Conservation (phyloP, 2,329 filamentous ascomycete species). For the Aureobasidium sp. region DNA sequence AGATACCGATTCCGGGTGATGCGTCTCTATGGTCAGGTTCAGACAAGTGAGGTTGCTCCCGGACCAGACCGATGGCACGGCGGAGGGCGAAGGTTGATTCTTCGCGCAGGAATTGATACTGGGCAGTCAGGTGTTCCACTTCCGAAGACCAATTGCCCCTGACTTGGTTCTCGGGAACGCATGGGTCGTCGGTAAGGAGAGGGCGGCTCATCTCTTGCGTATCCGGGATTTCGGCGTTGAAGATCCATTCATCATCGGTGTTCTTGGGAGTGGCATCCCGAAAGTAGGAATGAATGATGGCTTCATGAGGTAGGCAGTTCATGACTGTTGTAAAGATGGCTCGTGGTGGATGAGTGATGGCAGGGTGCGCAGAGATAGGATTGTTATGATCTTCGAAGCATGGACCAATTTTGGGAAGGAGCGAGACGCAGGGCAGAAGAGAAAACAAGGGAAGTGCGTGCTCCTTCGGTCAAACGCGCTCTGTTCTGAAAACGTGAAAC, state of each 20-base stretch:
- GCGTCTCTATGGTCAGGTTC: conserved; percentile 56
- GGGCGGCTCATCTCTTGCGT: conserved; percentile 8
- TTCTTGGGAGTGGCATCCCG: neutral
- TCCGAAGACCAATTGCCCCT: conserved; percentile 65
- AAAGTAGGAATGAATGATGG: neutral
- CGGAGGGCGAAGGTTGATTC: conserved; percentile 77
- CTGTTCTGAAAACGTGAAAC: neutral
- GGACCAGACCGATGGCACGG: conserved; percentile 67
- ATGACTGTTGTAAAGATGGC: neutral
- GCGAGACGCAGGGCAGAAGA: neutral
- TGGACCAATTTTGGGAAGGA: neutral
- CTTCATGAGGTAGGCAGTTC: neutral
- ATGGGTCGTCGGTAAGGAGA: neutral
- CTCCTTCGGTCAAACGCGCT: neutral
- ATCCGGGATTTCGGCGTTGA: neutral
- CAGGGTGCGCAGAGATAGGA: neutral
- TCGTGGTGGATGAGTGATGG: neutral
- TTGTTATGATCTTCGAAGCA: neutral
- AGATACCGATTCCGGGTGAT: conserved; percentile 60
- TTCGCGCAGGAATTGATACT: conserved; percentile 81
- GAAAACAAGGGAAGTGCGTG: neutral
- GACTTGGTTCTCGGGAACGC: conserved; percentile 53
- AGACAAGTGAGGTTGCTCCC: conserved; percentile 55
- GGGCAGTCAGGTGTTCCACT: conserved; percentile 72
- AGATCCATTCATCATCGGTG: conserved; percentile 2